These are phyloP conservation scores for Cordyceps tenuipes DNA, from an alignment of 2,329 filamentous ascomycete species.

Conservation along the genomic window DNA sequence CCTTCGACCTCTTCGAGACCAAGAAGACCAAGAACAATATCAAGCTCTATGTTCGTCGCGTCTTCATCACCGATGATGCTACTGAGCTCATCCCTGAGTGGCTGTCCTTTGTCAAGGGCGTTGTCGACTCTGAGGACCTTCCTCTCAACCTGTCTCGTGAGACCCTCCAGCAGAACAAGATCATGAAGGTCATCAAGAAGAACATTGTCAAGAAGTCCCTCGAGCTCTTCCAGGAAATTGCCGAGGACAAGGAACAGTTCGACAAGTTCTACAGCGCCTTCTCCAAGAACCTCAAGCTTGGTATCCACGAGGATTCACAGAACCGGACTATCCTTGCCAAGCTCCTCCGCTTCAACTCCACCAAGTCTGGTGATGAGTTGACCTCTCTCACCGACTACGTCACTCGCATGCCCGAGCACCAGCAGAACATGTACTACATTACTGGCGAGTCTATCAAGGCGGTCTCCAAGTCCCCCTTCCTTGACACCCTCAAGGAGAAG, in stretches of 20 bases:
- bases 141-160: slow-evolving; percentile 99
- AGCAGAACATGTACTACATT: slow-evolving; percentile 99
- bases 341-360: slow-evolving; percentile 97
- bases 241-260: slow-evolving; percentile 99
- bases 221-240: slow-evolving; percentile 98
- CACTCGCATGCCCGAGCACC: slow-evolving; percentile 98
- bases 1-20: slow-evolving; percentile 99
- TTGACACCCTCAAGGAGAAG: slow-evolving; percentile 98
- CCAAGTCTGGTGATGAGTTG: slow-evolving; percentile 93
- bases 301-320: slow-evolving; percentile 99
- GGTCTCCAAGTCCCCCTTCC: slow-evolving; percentile 96
- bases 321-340: slow-evolving; percentile 90
- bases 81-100: slow-evolving; percentile 99
- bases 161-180: slow-evolving; percentile 99
- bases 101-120: slow-evolving; percentile 99
- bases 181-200: slow-evolving; percentile 99
- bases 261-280: slow-evolving; percentile 99
- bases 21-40: slow-evolving; percentile 99
- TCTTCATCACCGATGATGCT: slow-evolving; percentile 99
- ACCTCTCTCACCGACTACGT: slow-evolving; percentile 96
- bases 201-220: slow-evolving; percentile 99
- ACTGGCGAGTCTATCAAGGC: slow-evolving; percentile 99
- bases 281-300: slow-evolving; percentile 99
- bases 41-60: slow-evolving; percentile 99
- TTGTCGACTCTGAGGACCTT: slow-evolving; percentile 98